Evolutionary conservation across 495 filamentous ascomycete genomes (phyloP).

Genomic region (Penicillium soppii): DNA sequence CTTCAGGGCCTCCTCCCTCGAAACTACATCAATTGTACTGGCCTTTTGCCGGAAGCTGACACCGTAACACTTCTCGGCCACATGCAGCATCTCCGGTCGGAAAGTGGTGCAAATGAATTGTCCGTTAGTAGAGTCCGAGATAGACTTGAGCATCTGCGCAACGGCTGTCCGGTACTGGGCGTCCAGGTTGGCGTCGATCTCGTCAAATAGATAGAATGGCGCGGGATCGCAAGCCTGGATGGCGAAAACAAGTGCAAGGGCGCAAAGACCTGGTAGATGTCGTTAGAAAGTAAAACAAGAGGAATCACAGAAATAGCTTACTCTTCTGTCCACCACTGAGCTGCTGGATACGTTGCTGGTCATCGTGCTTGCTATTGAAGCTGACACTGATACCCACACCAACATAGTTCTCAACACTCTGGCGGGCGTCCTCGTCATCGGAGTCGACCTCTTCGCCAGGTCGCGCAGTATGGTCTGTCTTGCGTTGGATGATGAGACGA

Average conservation of each 20-base stretch:
- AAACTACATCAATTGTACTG: conserved; percentile 85
- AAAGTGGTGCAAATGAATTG: conserved; percentile 96
- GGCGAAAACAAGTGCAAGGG: conserved; percentile 95
- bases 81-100: conserved; percentile 91
- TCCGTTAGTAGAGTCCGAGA: conserved; percentile 57
- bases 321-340: conserved; percentile 97
- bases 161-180: conserved; percentile 96
- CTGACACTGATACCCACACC: conserved; percentile 98
- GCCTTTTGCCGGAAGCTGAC: conserved; percentile 94
- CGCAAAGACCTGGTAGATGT: conserved; percentile 72
- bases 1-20: conserved; percentile 79
- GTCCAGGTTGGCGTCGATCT: conserved; percentile 98
- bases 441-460: conserved; percentile 67
- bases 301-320: conserved; percentile 38
- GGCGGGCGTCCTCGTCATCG: conserved; percentile 55
- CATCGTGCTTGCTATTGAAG: conserved; percentile 97
- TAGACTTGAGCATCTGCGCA: conserved; percentile 78
- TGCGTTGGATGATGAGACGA: conserved; percentile 88
- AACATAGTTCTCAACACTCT: conserved; percentile 90
- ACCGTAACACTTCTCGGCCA: conserved; percentile 97
- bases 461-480: conserved; percentile 66
- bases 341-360: conserved; percentile 97
- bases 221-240: conserved; percentile 97
- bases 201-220: conserved; percentile 98
- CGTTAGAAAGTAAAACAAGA: background rate